Evolutionary conservation across 1,139 yeast genomes (phyloP).

Genomic region (Pneumocystis jirovecii): DNA sequence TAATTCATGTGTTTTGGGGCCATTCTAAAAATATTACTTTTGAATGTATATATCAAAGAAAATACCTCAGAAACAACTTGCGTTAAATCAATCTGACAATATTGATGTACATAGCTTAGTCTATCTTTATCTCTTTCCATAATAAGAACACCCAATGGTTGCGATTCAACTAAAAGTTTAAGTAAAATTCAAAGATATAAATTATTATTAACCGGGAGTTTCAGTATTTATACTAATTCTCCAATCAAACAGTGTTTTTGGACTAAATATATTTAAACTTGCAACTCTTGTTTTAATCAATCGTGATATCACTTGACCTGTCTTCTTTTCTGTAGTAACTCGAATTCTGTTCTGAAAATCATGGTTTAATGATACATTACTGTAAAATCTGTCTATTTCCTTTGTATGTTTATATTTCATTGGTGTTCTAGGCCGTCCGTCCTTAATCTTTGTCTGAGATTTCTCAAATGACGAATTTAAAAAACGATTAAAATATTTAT

Average conservation of each 20-base stretch:
- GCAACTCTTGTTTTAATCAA: conserved; percentile 11
- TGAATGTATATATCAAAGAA: neutral
- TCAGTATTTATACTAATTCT: conserved; percentile 14
- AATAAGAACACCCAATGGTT: conserved; percentile 2
- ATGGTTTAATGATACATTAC: neutral
- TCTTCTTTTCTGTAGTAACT: neutral
- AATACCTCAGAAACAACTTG: conserved; percentile 6
- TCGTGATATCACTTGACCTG: neutral
- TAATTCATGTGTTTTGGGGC: conserved; percentile 5
- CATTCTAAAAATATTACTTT: neutral
- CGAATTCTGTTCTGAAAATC: neutral
- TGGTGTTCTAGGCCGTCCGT: neutral
- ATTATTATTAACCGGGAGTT: conserved; percentile 5
- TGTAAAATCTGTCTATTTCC: neutral
- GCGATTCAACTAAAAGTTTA: neutral
- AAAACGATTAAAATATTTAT: neutral
- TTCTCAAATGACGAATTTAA: neutral
- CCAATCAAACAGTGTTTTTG: conserved; percentile 11
- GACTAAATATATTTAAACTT: conserved; percentile 13
- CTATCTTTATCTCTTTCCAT: conserved; percentile 10
- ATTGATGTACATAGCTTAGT: conserved; percentile 8
- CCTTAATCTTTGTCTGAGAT: neutral
- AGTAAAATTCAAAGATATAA: neutral
- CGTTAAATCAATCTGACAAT: conserved; percentile 11
- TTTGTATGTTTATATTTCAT: neutral